A percentile compares a stretch with the other conserved stretches of the same genome.
Evolutionary conservation across 257 asterid genomes (phyloP).

Genomic region (Thymus mandschuricus): DNA sequence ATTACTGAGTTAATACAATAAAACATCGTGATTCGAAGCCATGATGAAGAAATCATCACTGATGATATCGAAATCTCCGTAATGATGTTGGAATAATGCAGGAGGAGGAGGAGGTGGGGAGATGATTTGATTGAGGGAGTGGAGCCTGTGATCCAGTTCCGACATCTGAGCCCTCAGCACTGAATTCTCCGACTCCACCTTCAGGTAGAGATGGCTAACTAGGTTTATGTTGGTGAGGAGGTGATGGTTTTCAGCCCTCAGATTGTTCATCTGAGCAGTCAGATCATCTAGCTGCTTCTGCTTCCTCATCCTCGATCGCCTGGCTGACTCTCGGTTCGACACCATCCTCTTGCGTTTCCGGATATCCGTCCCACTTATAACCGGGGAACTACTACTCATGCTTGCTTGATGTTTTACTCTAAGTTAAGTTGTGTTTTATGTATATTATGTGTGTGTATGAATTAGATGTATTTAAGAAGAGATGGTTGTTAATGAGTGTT

Average conservation of each 20-base stretch:
- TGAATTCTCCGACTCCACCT: conserved; percentile 41
- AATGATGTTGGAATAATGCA: conserved; percentile 8
- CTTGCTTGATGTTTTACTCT: too few relatives aligned
- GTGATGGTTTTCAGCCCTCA: conserved; percentile 43
- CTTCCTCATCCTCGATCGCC: conserved; percentile 49
- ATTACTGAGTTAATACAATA: conserved; percentile 35
- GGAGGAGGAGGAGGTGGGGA: background rate
- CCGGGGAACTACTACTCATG: too few relatives aligned
- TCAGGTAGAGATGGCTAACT: conserved; percentile 30
- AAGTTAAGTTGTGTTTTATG: too few relatives aligned
- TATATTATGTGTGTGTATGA: background rate
- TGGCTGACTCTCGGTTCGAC: conserved; percentile 53
- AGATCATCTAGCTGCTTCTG: conserved; percentile 57
- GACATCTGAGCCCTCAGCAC: conserved; percentile 42
- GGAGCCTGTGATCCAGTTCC: conserved; percentile 49
- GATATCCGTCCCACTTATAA: conserved; percentile 7
- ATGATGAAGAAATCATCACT: conserved; percentile 45
- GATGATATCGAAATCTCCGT: conserved; percentile 11
- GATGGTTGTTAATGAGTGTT: background rate
- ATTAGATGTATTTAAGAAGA: background rate
- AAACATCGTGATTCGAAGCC: conserved; percentile 39
- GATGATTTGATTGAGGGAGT: conserved; percentile 53
- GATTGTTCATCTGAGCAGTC: conserved; percentile 35
- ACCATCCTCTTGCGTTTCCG: conserved; percentile 54
- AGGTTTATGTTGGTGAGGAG: conserved; percentile 36